A percentile compares a stretch with the other conserved stretches of the same genome.
phyloP scores from a whole-genome alignment of 176 grass and related monocot genomes.

The Olyra latifolia region DNA sequence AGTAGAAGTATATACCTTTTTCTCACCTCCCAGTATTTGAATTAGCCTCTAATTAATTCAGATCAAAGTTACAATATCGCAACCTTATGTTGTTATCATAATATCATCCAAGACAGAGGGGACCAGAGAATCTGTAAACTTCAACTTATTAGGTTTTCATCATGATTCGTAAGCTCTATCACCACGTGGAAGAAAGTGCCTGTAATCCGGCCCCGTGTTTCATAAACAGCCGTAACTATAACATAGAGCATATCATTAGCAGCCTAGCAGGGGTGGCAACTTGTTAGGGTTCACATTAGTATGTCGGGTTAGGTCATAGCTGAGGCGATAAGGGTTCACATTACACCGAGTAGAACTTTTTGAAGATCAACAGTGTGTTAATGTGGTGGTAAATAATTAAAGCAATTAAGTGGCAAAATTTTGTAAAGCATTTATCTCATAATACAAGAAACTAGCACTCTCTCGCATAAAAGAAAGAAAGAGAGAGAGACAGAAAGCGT shows the following conservation, averaged over 20 bases:
- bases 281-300: constrained; percentile 7
- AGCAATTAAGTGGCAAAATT: background rate
- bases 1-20: background rate
- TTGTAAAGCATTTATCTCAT: background rate
- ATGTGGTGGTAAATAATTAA: background rate
- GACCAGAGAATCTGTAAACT: background rate
- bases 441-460: background rate
- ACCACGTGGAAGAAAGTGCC: constrained; percentile 31
- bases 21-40: background rate
- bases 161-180: constrained; percentile 5
- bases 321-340: background rate
- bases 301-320: background rate
- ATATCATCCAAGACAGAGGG: background rate
- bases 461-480: background rate
- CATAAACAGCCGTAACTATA: background rate
- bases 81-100: background rate
- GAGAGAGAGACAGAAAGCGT: background rate
- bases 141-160: background rate
- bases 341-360: background rate
- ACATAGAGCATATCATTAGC: background rate
- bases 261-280: background rate
- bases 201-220: constrained; percentile 14
- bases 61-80: background rate
- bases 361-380: background rate
- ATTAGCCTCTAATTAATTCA: background rate